Evolutionary conservation across 345 rosid species (phyloP).

Genomic region (Bruguiera parviflora): DNA sequence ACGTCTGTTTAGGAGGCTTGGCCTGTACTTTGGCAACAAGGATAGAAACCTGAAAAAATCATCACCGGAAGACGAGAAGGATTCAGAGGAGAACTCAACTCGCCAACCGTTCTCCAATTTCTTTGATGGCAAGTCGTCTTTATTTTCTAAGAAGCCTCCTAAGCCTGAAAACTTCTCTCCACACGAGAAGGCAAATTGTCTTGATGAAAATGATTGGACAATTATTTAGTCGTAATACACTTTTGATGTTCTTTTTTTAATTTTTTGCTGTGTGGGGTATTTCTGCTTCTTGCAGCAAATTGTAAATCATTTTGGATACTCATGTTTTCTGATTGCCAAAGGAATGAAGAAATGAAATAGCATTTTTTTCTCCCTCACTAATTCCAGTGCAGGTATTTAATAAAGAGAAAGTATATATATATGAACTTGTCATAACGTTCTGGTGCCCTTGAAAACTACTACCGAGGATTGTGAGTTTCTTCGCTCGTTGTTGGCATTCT

Average conservation of each 20-base stretch:
- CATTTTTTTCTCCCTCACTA: background rate
- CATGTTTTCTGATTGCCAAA: background rate
- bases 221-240: conserved; percentile 32
- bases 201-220: conserved; percentile 61
- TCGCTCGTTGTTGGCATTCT: background rate
- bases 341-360: conserved; percentile 13
- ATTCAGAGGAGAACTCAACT: conserved; percentile 37
- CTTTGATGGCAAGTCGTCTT: conserved; percentile 79
- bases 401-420: background rate
- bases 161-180: conserved; percentile 39
- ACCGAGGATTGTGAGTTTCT: background rate
- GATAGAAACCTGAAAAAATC: conserved; percentile 46
- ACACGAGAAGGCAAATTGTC: conserved; percentile 19
- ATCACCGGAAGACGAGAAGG: conserved; percentile 42
- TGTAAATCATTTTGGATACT: conserved; percentile 23
- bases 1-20: conserved; percentile 60
- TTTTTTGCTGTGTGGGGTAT: background rate
- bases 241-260: background rate
- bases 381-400: no score
- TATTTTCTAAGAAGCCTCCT: conserved; percentile 75
- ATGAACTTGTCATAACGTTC: background rate
- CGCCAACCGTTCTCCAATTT: conserved; percentile 69
- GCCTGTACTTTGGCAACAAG: conserved; percentile 62
- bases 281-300: conserved; percentile 13
- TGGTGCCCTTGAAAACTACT: background rate